These are phyloP conservation scores for Brassica incana DNA, from an alignment of 345 rosid species.

Conservation along the genomic window DNA sequence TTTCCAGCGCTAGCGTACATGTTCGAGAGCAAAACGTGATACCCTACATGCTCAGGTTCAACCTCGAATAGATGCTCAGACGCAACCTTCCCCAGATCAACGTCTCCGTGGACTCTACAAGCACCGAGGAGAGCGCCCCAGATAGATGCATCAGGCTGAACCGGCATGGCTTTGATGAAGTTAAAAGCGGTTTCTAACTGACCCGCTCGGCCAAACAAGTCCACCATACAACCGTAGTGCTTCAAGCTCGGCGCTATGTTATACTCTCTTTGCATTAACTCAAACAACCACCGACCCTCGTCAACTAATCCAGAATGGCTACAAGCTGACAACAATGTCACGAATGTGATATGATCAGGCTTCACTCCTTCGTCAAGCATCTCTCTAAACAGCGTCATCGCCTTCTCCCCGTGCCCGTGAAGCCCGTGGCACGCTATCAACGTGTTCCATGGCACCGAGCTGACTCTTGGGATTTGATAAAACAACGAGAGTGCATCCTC, in stretches of 20 bases:
- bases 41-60: slow-evolving; percentile 57
- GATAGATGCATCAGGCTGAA: slow-evolving; percentile 53
- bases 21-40: slow-evolving; percentile 55
- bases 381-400: slow-evolving; percentile 45
- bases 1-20: slow-evolving; percentile 58
- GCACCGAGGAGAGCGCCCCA: slow-evolving; percentile 69
- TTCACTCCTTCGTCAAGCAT: slow-evolving; percentile 51
- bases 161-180: slow-evolving; percentile 50
- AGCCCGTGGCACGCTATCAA: slow-evolving; percentile 50
- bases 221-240: slow-evolving; percentile 68
- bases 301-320: slow-evolving; percentile 62
- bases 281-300: slow-evolving; percentile 53
- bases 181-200: slow-evolving; percentile 47
- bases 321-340: slow-evolving; percentile 57
- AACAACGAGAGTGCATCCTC: slow-evolving; percentile 52
- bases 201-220: slow-evolving; percentile 61
- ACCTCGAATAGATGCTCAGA: slow-evolving; percentile 50
- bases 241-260: slow-evolving; percentile 50
- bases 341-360: slow-evolving; percentile 58
- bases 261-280: slow-evolving; percentile 47
- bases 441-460: slow-evolving; percentile 62
- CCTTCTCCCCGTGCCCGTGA: slow-evolving; percentile 55
- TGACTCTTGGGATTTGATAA: slow-evolving; percentile 43
- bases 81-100: slow-evolving; percentile 44
- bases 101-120: slow-evolving; percentile 54